Base-by-base conservation (phyloP, 139 green algal genomes). In the Chlorella sp. region DNA sequence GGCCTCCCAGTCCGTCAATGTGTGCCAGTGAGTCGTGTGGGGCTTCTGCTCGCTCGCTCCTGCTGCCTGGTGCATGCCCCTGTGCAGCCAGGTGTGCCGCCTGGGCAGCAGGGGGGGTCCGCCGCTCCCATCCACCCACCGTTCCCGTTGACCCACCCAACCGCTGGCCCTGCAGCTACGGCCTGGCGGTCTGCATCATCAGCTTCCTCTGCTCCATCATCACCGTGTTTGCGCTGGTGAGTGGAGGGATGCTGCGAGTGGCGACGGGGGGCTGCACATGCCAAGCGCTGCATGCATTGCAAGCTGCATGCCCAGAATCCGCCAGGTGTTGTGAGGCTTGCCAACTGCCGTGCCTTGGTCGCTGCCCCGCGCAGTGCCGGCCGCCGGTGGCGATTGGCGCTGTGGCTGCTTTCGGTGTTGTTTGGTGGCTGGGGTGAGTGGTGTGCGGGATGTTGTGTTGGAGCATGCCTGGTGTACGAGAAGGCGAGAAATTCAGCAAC, bases 151-250 rank as follows among this genome's bases (percentile, higher is more conserved):
- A n/a, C n/a, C n/a, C n/a, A n/a, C n/a, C 51, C 51, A 22, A n/a
- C 65, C 34, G 28, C 65, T 20, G 1, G 32, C 34, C 14, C 34
- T 44, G 65, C 65, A 73, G 65, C 65, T 73, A 73, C 65, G 65
- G 65, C 28, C 38, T 73, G 38, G 65, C 65, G 65, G 65, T 73
- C 13, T 73, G 65, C 65, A 73, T 73, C 34, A 73, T 73, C 65
- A 73, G 65, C 65, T 73, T 73, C 34, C 65, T 73, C 2, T 20
- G n/a, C 17, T 73, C 65, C 9, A 73, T 73, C 65, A 73, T 73
- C 65, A 73, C 44, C 34, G n/a, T 73, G 34, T 73, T 73, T 43
- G 65, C 65, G n/a, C 65, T 73, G 65, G 65, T 73, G 34, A 73
- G 65, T n/a, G n/a, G n/a, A n/a, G n/a, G n/a, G n/a, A n/a, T n/a